Percentiles rank a stretch among this genome's conserved stretches.
Conservation (phyloP, 805 yeast species). For the Teunomyces barrocoloradensis region DNA sequence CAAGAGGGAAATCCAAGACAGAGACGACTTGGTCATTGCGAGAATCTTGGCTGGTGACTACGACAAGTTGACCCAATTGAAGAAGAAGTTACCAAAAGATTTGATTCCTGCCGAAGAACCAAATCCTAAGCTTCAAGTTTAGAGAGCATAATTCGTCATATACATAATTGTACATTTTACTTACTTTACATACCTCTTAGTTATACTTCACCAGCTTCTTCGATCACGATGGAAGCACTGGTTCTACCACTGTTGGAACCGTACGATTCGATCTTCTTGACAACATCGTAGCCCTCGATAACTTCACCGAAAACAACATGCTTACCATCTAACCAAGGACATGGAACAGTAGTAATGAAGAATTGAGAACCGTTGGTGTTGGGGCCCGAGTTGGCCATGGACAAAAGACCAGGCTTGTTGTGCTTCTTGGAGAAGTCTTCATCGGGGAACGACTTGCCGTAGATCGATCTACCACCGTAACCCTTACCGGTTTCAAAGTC, state of each 20-base stretch:
- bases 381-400: conserved; percentile 94
- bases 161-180: not conserved
- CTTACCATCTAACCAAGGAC: conserved; percentile 28
- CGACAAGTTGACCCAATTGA: conserved; percentile 63
- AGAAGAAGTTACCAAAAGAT: conserved; percentile 44
- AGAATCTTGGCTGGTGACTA: conserved; percentile 82
- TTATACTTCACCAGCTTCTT: conserved; percentile 26
- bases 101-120: conserved; percentile 25
- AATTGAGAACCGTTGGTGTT: conserved; percentile 91
- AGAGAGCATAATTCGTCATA: conserved; percentile 12
- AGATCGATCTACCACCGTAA: conserved; percentile 88
- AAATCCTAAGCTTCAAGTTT: conserved; percentile 34
- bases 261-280: conserved; percentile 22
- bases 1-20: conserved; percentile 55
- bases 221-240: conserved; percentile 19
- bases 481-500: conserved; percentile 82
- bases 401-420: conserved; percentile 75
- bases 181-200: not conserved
- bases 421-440: conserved; percentile 73
- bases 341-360: conserved; percentile 71
- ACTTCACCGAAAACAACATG: conserved; percentile 29
- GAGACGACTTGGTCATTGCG: conserved; percentile 77
- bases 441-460: conserved; percentile 64
- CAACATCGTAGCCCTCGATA: conserved; percentile 23
- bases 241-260: conserved; percentile 21